These are phyloP conservation scores for Capsicum rhomboideum DNA, from an alignment of 257 asterid species.

Conservation along the genomic window DNA sequence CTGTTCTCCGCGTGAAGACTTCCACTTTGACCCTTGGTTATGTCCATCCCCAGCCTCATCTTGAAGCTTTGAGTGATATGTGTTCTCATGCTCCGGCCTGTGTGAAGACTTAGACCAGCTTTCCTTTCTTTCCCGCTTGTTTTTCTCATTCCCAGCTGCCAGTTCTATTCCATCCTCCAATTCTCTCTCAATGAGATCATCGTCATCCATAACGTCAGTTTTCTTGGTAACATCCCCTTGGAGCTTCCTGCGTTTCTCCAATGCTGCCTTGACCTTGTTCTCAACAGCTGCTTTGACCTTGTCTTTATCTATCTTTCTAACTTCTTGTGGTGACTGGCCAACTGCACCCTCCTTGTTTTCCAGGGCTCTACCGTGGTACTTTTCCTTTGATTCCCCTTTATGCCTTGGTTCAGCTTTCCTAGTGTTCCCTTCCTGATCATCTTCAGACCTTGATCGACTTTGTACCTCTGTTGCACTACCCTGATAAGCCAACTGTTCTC, in stretches of 20 bases:
- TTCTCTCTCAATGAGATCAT: constrained; percentile 65
- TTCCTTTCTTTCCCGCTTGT: constrained; percentile 35
- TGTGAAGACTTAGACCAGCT: constrained; percentile 34
- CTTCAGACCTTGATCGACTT: constrained; percentile 21
- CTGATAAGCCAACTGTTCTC: constrained; percentile 23
- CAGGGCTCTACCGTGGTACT: constrained; percentile 16
- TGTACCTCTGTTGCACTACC: constrained; percentile 22
- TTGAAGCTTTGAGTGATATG: constrained; percentile 11
- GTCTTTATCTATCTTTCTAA: constrained; percentile 50
- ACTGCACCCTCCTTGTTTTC: constrained; percentile 12
- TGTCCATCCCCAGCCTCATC: constrained; percentile 31
- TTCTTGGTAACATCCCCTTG: constrained; percentile 57
- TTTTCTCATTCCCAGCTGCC: constrained; percentile 46
- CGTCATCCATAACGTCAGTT: constrained; percentile 54
- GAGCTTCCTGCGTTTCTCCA: constrained; percentile 57
- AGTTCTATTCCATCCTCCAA: constrained; percentile 66
- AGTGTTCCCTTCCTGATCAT: constrained; percentile 31
- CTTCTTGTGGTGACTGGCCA: constrained; percentile 27
- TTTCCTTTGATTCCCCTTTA: constrained; percentile 38
- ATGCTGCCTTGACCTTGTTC: constrained; percentile 33
- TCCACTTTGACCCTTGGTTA: constrained; percentile 31
- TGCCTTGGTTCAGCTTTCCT: constrained; percentile 36
- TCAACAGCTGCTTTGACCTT: constrained; percentile 74
- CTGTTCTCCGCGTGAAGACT: constrained; percentile 33
- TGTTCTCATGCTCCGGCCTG: constrained; percentile 31